Evolutionary conservation across 2,329 filamentous ascomycete species (phyloP).

Genomic region (Mycogone perniciosa): DNA sequence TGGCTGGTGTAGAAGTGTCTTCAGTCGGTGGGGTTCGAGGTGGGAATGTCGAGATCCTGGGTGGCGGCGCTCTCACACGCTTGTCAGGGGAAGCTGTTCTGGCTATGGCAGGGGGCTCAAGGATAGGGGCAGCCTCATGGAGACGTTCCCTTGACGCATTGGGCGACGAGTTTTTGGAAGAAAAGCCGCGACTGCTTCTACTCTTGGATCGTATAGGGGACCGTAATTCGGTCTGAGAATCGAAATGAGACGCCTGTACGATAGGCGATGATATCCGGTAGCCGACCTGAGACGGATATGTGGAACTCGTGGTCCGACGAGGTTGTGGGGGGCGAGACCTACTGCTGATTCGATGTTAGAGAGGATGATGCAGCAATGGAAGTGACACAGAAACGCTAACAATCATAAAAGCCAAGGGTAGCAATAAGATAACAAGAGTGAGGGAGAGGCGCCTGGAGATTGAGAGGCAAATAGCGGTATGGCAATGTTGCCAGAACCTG

Average conservation of each 20-base stretch:
- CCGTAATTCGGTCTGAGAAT: conserved; percentile 23
- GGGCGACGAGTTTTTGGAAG: conserved; percentile 9
- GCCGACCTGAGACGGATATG: conserved; percentile 59
- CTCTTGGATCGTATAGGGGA: conserved; percentile 50
- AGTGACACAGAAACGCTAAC: not conserved
- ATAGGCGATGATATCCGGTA: conserved; percentile 65
- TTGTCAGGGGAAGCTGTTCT: conserved; percentile 24
- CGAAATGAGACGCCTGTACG: conserved; percentile 50
- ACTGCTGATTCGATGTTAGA: conserved; percentile 13
- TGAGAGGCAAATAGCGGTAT: too few relatives aligned
- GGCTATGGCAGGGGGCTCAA: conserved; percentile 23
- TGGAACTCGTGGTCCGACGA: conserved; percentile 32
- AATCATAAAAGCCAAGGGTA: too few relatives aligned
- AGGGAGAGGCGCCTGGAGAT: too few relatives aligned
- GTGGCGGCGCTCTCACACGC: conserved; percentile 22
- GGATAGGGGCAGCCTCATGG: conserved; percentile 14
- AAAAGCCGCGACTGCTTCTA: conserved; percentile 56
- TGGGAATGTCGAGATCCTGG: conserved; percentile 27
- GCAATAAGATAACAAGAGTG: too few relatives aligned
- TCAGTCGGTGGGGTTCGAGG: conserved; percentile 44
- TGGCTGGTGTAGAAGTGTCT: conserved; percentile 44
- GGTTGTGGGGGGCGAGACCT: conserved; percentile 21
- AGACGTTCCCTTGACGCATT: conserved; percentile 8
- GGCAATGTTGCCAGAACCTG: too few relatives aligned
- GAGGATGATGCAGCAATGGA: not conserved